phyloP scores from a whole-genome alignment of 768 basidiomycete species.

The Trametes sanguinea region DNA sequence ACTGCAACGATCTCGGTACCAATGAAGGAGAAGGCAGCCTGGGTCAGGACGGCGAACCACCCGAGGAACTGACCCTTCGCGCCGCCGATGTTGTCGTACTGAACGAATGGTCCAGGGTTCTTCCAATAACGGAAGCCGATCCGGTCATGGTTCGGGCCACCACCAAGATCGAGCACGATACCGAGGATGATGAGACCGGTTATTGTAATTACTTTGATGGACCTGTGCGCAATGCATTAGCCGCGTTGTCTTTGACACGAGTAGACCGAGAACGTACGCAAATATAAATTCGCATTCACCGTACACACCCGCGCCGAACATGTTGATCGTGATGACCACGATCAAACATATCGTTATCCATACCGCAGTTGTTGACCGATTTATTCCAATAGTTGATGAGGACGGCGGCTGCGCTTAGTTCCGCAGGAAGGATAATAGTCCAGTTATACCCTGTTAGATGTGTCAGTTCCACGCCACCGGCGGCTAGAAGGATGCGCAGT shows the following conservation, averaged over 20 bases:
- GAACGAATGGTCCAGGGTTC: conserved; percentile 85
- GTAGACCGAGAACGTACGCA: conserved; percentile 45
- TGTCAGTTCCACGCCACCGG: background rate
- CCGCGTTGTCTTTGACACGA: no score
- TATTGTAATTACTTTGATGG: conserved; percentile 90
- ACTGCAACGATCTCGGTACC: conserved; percentile 95
- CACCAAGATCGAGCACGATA: conserved; percentile 82
- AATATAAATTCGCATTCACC: conserved; percentile 88
- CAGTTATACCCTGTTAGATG: conserved; percentile 49
- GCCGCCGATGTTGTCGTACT: conserved; percentile 65
- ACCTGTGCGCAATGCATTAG: conserved; percentile 35
- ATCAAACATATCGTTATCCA: conserved; percentile 81
- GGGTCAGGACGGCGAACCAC: conserved; percentile 70
- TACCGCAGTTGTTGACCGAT: conserved; percentile 61
- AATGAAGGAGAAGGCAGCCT: conserved; percentile 92
- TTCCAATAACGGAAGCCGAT: conserved; percentile 79
- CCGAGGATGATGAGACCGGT: conserved; percentile 59
- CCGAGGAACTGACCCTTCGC: conserved; percentile 76
- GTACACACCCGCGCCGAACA: conserved; percentile 76
- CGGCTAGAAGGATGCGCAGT: background rate
- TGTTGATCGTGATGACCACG: conserved; percentile 75
- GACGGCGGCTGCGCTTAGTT: conserved; percentile 73
- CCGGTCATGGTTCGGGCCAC: conserved; percentile 80
- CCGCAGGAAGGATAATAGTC: conserved; percentile 69
- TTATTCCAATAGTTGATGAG: conserved; percentile 69